Base-by-base conservation (phyloP, 2,329 filamentous ascomycete genomes). In the Cercospora brassicicola region DNA sequence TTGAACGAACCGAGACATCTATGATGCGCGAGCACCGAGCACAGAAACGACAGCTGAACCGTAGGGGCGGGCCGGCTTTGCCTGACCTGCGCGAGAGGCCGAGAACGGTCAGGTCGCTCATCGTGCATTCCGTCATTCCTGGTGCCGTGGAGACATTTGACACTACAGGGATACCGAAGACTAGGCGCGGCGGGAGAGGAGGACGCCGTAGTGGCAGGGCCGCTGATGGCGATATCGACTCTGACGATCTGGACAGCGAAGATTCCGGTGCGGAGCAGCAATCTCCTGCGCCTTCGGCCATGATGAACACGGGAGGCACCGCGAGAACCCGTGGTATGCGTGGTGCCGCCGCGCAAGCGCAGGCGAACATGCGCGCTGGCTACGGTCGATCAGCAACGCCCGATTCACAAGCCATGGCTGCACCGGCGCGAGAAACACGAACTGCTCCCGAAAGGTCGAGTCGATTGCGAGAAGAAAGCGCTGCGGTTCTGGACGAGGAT, bases 11-110 rank as follows among this genome's bases (percentile, higher is more conserved):
- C 64, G 95, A 99, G 79, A 88, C 94, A 31, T 95, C 94, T 45
- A 94, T 98, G 74, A 94, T 95, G 67, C 88, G 95, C 72, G 95
- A 99, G 78, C 94, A 98, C 79, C 87, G 95, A 74, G 88, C 94
- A 62, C 94, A 98, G 81, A 99, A 99, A 82, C 89, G 95, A 59
- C 97, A 95, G 6, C 92, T 97, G 74, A 98, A 97, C 78, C 87
- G 95, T 70, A 89, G 95, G 75, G 95, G 95, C 71, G 95, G 95
- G 0, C 95, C 95, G 5, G 91, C 92, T 68, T 83, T 99, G 48
- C 95, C 95, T n/a, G 95, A 99, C 81, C 88, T 99, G 67, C 97
- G 96, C 78, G 95, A 99, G 75, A 88, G 94, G 64, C 94, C 95
- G 81, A 89, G 94, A 62, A 98, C 95, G 0, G 94, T 98, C 66